Evolutionary conservation across 106 monocot species (phyloP), one percentile per base, ranked within the genome.

Genomic region (Acanthochlamys bracteata): DNA sequence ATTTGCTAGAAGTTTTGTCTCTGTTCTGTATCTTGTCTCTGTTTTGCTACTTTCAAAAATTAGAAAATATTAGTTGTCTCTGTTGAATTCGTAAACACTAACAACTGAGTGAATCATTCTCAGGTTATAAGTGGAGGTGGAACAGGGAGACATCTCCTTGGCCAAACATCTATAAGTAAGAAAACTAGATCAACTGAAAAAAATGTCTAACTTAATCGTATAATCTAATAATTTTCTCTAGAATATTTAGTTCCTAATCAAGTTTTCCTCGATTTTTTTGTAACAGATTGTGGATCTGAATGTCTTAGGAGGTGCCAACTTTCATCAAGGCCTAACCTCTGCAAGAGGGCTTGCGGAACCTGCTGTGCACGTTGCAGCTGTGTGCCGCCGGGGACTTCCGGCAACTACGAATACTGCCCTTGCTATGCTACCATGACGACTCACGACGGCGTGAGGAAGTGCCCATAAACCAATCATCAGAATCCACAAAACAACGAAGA

Each of bases 331-430:
- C 77, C 73, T 0, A 77, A 77, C 47, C 63, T 77, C 10, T 80
- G 80, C 74, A 60, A 70, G 53, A 77, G 76, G 64, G 73, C 77
- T 0, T 85, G 84, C 26, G 60, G 76, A 42, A 74, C 67, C 0
- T 85, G 84, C 53, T 85, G 84, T 56, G 22, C 43, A 17, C 47
- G 77, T 43, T 85, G 84, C 74, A 71, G 58, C 59, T 85, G 84
- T 39, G 84, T 85, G 26, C 80, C 80, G n/a, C 60, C 77, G 14
- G 84, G 80, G 20, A 85, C 84, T 39, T 60, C 39, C 15, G 84
- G 80, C 46, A 80, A 80, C 59, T 67, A 77, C 17, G 53, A 74
- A 0, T 10, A n/a, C 7, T 80, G 84, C 74, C 71, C 84, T 19
- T 85, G 84, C 42, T 80, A 85, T 24, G 80, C 76, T 12, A 23